These are phyloP conservation scores for Lactarius tabidus DNA, from an alignment of 768 basidiomycete genomes.

Conservation along the genomic window DNA sequence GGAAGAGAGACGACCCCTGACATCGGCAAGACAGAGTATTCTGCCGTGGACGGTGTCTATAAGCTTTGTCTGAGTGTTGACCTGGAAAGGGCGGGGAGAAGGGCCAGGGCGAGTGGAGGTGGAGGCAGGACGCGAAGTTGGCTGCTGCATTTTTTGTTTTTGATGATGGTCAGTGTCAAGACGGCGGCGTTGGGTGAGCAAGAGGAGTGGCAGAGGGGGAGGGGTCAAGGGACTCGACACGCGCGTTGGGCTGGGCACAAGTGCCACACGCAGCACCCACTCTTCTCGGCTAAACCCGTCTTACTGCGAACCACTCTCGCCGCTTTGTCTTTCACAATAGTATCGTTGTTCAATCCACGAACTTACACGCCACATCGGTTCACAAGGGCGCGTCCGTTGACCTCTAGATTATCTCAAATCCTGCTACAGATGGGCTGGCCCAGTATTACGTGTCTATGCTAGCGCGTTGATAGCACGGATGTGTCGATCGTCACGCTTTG, in stretches of 20 bases:
- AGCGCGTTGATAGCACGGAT: constrained; percentile 50
- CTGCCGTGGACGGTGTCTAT: constrained; percentile 78
- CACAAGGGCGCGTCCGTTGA: constrained; percentile 45
- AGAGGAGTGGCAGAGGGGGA: not conserved
- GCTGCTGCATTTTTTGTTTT: constrained; percentile 42
- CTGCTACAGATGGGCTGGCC: constrained; percentile 37
- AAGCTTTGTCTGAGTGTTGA: constrained; percentile 75
- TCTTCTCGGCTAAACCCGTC: constrained; percentile 11
- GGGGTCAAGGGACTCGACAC: not conserved
- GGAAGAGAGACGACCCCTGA: constrained; percentile 79
- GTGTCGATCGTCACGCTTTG: constrained; percentile 46
- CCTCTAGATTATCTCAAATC: constrained; percentile 52
- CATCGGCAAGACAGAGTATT: constrained; percentile 93
- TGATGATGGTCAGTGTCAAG: not conserved
- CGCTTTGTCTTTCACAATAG: too few species aligned
- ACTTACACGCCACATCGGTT: constrained; percentile 49
- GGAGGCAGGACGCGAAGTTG: constrained; percentile 54
- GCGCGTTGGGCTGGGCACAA: not conserved
- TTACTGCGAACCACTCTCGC: not conserved
- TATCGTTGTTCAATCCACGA: too few species aligned
- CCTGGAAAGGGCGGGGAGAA: constrained; percentile 52
- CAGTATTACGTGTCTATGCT: too few species aligned
- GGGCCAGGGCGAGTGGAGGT: constrained; percentile 54
- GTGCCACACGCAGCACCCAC: not conserved
- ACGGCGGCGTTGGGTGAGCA: not conserved